Conservation (phyloP, 2,329 filamentous ascomycete species). For the Coniella vitis region DNA sequence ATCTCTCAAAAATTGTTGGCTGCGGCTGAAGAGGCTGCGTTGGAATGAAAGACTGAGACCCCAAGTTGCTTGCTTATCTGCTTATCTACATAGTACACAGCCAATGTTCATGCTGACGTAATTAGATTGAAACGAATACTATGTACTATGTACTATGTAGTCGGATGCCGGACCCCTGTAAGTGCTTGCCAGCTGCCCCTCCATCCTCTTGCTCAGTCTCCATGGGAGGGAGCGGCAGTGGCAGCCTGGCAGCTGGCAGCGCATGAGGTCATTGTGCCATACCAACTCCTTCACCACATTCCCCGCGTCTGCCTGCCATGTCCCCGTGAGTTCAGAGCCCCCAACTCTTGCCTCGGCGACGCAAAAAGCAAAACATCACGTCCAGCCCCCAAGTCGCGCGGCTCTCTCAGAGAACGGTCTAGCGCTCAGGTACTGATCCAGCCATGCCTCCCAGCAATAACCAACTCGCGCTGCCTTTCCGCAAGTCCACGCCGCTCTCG, state of each 20-base stretch:
- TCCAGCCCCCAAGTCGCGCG: no score
- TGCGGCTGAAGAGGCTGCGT: no score
- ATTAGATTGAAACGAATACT: no score
- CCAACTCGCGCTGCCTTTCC: conserved; percentile 78
- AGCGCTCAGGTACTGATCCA: conserved; percentile 3
- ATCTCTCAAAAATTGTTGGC: no score
- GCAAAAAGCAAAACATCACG: neutral
- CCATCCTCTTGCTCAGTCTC: no score
- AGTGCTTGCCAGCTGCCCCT: no score
- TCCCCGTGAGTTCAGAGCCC: conserved; percentile 5
- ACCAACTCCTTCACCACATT: neutral
- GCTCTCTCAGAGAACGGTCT: neutral
- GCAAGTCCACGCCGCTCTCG: conserved; percentile 71
- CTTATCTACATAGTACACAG: no score
- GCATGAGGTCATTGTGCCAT: conserved; percentile 11
- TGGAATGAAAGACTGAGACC: no score
- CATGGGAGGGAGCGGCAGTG: neutral
- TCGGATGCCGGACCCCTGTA: neutral
- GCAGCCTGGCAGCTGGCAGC: neutral
- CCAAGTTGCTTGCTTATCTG: no score
- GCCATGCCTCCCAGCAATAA: conserved; percentile 33
- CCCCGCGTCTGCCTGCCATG: neutral
- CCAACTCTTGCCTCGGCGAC: neutral
- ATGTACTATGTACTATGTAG: neutral
- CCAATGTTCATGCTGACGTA: no score